Base-by-base conservation (phyloP, 441 rosid species). In the Syzygium syzygioides region DNA sequence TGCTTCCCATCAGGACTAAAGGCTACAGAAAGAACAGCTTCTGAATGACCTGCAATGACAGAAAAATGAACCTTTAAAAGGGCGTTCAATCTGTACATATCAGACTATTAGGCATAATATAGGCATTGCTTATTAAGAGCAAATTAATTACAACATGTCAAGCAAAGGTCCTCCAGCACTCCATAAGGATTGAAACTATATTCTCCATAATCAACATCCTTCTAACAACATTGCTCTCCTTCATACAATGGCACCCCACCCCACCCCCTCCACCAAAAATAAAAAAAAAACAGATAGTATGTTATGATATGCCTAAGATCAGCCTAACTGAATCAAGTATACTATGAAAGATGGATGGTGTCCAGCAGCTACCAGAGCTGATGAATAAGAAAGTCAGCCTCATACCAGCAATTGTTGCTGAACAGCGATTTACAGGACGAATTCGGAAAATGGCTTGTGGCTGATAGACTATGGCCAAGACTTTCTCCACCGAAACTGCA, bases 401-500 rank as follows among this genome's bases (percentile, higher is more conserved):
- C 92, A 89, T 91, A 98, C 99, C 99, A 89, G 99, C 96, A 91
- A 97, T 97, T 18, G 98, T 96, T 11, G 98, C 96, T 4, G 99
- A 96, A 92, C 99, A 96, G 18, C 98, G 96, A 86, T 93, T 97
- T 64, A 98, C 96, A 0, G 99, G 95, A 54, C 98, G 98, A 89
- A 97, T 98, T 86, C 99, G 92, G 89, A 97, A 98, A 92, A 98
- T 90, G 88, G 99, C 99, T 89, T 98, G 99, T 14, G 96, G 98
- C 88, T 98, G 99, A 95, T 95, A 98, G 87, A 98, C 97, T 71
- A 98, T 98, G 1, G 97, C 90, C 86, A 97, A 93, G 20, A 95
- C 98, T 95, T 95, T 97, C 96, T 97, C 99, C 94, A 98, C 99
- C 86, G 99, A 96, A 90, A 97, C 99, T 98, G 97, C 91, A 92